Base-by-base conservation (phyloP, 331 rosid species). In the Arachis monticola region DNA sequence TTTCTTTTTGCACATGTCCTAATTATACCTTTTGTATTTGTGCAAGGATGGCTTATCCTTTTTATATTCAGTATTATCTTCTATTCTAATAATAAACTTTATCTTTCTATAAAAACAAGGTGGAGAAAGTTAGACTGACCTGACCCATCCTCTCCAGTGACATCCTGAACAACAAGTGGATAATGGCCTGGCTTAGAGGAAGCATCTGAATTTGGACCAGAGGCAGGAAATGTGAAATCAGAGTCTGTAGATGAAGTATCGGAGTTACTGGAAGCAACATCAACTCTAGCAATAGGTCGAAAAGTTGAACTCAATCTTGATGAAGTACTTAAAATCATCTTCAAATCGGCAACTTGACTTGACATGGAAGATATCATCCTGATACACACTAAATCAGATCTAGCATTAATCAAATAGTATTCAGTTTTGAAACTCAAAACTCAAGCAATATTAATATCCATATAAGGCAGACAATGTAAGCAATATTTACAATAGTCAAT, bases 311-410 rank as follows among this genome's bases (percentile, higher is more conserved):
- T 85, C 82, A 86, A 85, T 65, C 86, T 86, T 77, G 92, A 87
- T 10, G 93, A 83, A 69, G 98, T 82, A 77, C 79, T 71, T 81
- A 90, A 78, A 63, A 87, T 85, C 73, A 45, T 84, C 85, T 87
- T 91, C 88, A 93, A 87, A 73, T 88, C 96, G 64, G 90, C 84
- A 73, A 93, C 93, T 91, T 91, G 97, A 84, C 76, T 88, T 77
- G 93, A 88, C 93, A 89, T 81, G 88, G 85, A 85, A 77, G 82
- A 80, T 80, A 91, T 88, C 98, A 93, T 91, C 97, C 97, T 93
- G 96, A 84, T 79, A 93, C 94, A 88, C 90, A 87, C 95, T 85
- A 88, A 81, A 78, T 85, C 90, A 88, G 87, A 84, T 87, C 74
- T 76, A 74, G 85, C 74, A 88, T 89, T 88, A 91, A 88, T 85